A percentile compares a stretch with the other conserved stretches of the same genome.
Evolutionary conservation across 495 filamentous ascomycete genomes (phyloP).

Genomic region (Corynascus novoguineensis): DNA sequence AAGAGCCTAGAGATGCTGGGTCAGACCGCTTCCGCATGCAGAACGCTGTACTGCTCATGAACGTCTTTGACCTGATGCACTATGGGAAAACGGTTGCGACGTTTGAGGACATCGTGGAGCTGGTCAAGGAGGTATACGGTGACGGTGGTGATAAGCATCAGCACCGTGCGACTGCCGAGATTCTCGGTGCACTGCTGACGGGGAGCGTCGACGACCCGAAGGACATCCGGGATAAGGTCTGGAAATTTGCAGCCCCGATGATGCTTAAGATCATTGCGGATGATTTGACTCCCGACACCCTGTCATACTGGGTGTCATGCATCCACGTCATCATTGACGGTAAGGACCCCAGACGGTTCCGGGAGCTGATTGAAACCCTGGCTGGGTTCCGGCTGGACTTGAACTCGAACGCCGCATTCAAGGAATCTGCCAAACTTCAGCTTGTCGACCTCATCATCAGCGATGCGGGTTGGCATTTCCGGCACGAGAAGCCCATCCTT

Average conservation of each 20-base stretch:
- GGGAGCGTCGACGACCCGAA: constrained; percentile 65
- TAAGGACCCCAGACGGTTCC: constrained; percentile 80
- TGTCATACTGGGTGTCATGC: constrained; percentile 88
- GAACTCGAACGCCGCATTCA: constrained; percentile 94
- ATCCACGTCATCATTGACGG: constrained; percentile 72
- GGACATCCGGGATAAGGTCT: constrained; percentile 66
- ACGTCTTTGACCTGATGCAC: constrained; percentile 81
- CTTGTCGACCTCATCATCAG: constrained; percentile 82
- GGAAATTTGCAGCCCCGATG: constrained; percentile 87
- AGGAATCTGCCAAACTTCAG: constrained; percentile 95
- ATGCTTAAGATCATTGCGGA: constrained; percentile 79
- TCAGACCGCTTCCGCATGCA: constrained; percentile 86
- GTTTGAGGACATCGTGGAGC: constrained; percentile 81
- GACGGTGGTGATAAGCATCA: constrained; percentile 98
- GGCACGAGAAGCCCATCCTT: constrained; percentile 78
- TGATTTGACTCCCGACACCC: constrained; percentile 89
- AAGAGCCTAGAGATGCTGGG: constrained; percentile 81
- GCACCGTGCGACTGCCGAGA: constrained; percentile 92
- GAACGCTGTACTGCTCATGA: constrained; percentile 76
- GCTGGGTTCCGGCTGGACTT: constrained; percentile 85
- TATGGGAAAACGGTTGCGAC: constrained; percentile 66
- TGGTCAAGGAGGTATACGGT: constrained; percentile 67
- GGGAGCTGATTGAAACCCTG: constrained; percentile 81
- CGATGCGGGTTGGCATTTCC: constrained; percentile 94
- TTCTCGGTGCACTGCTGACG: constrained; percentile 75